Base-by-base conservation (phyloP, 768 basidiomycete species). In the Epithele typhae region DNA sequence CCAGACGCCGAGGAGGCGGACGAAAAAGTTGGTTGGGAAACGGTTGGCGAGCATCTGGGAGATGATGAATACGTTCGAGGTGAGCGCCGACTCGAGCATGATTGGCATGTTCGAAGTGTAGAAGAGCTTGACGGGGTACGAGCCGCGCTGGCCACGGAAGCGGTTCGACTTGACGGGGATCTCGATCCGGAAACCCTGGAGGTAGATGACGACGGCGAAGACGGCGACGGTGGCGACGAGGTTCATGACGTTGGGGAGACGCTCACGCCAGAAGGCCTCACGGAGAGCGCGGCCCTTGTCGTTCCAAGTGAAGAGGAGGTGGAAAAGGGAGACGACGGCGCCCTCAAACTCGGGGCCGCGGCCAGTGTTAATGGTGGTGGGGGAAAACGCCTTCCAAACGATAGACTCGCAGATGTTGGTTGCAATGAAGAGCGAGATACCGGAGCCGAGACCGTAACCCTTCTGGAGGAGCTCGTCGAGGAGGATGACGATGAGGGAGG, bases 61-160 rank as follows among this genome's bases (percentile, higher is more conserved):
- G 59, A 98, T 77, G 67, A 98, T 89, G 73, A 93, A 98, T 24
- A 99, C 83, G 66, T 99, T 95, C 48, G 82, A 86, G 1, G 92
- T 92, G 46, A 98, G 73, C 12, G 94, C 94, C 12, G 81, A 84
- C 71, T 98, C 90, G 50, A 98, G 80, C 95, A 99, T 99, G 75
- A 99, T 98, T 47, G 95, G 95, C 95, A 97, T 99, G 74, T 98
- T 99, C 36, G 82, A 87, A 14, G 96, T 98, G 71, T 98, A 99
- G 74, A 99, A 98, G 30, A 98, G 81, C 72, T 98, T 98, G 73
- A 99, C 79, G 42, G 96, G 96, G 74, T 97, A 98, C 12, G 81
- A 79, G 34, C 91, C 94, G 24, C 94, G 79, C 66, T 97, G 93
- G n/a, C 96, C 96, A 48, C 93, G 79, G 84, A 93, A 92, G 55